Conservation (phyloP, 225 moss, liverwort and hornwort species). For the Antitrichia curtipendula region DNA sequence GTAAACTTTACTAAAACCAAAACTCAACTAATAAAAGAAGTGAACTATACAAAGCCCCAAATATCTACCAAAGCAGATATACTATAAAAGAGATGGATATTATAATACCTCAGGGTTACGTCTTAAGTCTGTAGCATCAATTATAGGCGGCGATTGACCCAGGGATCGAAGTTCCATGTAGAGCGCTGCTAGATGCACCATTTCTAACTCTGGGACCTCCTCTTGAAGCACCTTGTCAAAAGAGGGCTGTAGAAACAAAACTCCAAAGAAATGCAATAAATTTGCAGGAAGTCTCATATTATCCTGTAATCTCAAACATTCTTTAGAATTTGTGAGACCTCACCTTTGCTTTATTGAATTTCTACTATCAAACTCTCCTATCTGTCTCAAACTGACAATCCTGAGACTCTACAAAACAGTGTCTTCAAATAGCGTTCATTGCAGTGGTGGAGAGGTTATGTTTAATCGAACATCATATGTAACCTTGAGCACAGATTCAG, state of each 20-base stretch:
- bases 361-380: background rate
- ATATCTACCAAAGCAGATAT: background rate
- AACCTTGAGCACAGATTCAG: background rate
- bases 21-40: background rate
- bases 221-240: slow-evolving; percentile 71
- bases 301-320: background rate
- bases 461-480: background rate
- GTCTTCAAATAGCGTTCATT: background rate
- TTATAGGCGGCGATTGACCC: slow-evolving; percentile 54
- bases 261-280: slow-evolving; percentile 4
- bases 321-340: background rate
- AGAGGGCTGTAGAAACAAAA: slow-evolving; percentile 51
- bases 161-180: slow-evolving; percentile 55
- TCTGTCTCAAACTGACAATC: background rate
- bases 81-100: background rate
- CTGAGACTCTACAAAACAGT: background rate
- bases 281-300: background rate
- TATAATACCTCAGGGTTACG: slow-evolving; percentile 54
- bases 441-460: background rate
- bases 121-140: slow-evolving; percentile 66
- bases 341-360: background rate
- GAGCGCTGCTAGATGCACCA: slow-evolving; percentile 49
- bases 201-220: slow-evolving; percentile 54
- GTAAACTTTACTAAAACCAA: background rate
- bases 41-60: background rate